Base-by-base conservation (phyloP, 495 filamentous ascomycete genomes). In the Penicillium antarcticum region DNA sequence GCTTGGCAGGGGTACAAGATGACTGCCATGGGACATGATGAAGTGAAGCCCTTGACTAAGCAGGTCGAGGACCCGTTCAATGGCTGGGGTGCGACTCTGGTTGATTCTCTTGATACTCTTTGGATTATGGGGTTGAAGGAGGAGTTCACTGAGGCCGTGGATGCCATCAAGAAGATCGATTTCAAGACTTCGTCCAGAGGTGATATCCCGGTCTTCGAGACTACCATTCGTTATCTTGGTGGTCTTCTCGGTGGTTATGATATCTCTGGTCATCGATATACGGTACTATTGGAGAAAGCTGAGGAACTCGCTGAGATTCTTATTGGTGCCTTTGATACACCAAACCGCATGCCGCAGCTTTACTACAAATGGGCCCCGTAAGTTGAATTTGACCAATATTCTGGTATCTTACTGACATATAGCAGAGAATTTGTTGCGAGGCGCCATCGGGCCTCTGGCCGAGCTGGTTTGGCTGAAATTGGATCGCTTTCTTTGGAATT, bases 401-500 rank as follows among this genome's bases (percentile, higher is more conserved):
- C 7, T 29, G 26, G 5, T 29, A 29, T 29, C 6, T 0, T 29
- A 18, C 47, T 62, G 29, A 60, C 51, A 49, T 31, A 45, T 11
- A 29, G 32, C 39, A 82, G 78, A 21, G 71, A 74, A 11, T 82
- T 78, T 57, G 82, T 81, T 43, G 78, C 76, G 31, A 77, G 84
- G 45, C 82, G 83, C 10, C 87, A 87, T 58, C 79, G 81, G 32
- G 90, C 89, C 0, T 78, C 76, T 54, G 72, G 65, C 13, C 72
- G 75, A 45, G 81, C 82, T 18, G 80, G 86, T 31, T 73, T 95
- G 18, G 92, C 94, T 0, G 94, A 98, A 66, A 66, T 98, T 38
- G 95, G 94, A 8, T 91, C 90, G 17, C 76, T 98, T 36, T 86
- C 87, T n/a, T 76, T 98, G 68, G 94, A 98, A 69, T 97, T 97